phyloP scores from a whole-genome alignment of 2,329 filamentous ascomycete genomes.

The Arthrobotrys conoides region DNA sequence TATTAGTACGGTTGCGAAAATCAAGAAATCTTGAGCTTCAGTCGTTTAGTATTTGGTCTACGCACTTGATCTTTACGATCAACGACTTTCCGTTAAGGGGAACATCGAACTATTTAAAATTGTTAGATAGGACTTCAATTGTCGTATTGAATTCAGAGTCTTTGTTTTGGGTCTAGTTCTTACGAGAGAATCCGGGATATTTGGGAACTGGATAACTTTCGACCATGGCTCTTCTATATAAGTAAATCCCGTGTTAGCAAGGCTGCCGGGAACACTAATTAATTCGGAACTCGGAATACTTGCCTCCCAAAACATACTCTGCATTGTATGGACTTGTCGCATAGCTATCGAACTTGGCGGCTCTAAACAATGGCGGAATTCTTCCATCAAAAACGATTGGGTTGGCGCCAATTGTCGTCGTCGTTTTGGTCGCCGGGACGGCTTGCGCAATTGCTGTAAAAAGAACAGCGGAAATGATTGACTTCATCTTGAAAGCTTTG shows the following conservation, averaged over 20 bases:
- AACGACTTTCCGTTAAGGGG: slow-evolving; percentile 68
- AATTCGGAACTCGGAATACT: too few relatives aligned
- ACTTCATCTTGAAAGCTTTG: slow-evolving; percentile 35
- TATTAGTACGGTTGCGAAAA: slow-evolving; percentile 3
- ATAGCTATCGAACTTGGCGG: slow-evolving; percentile 60
- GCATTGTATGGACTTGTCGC: slow-evolving; percentile 62
- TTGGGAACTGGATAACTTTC: slow-evolving; percentile 60
- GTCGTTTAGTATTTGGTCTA: not conserved
- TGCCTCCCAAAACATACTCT: slow-evolving; percentile 62
- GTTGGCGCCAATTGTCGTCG: slow-evolving; percentile 48
- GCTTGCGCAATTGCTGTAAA: slow-evolving; percentile 37
- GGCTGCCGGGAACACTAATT: not conserved
- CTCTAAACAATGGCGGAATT: slow-evolving; percentile 53
- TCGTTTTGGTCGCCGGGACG: slow-evolving; percentile 19
- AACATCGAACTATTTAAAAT: slow-evolving; percentile 68
- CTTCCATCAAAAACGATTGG: slow-evolving; percentile 63
- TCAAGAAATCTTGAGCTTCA: not conserved
- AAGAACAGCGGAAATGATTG: slow-evolving; percentile 30
- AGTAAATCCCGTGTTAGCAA: not conserved
- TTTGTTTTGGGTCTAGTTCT: too few relatives aligned
- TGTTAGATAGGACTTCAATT: slow-evolving; percentile 15
- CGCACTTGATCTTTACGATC: slow-evolving; percentile 71
- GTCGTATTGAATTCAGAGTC: too few relatives aligned
- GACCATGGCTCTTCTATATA: slow-evolving; percentile 61
- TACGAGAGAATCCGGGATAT: slow-evolving; percentile 61